Evolutionary conservation across 257 asterid genomes (phyloP).

Genomic region (Przewalskia tangutica): DNA sequence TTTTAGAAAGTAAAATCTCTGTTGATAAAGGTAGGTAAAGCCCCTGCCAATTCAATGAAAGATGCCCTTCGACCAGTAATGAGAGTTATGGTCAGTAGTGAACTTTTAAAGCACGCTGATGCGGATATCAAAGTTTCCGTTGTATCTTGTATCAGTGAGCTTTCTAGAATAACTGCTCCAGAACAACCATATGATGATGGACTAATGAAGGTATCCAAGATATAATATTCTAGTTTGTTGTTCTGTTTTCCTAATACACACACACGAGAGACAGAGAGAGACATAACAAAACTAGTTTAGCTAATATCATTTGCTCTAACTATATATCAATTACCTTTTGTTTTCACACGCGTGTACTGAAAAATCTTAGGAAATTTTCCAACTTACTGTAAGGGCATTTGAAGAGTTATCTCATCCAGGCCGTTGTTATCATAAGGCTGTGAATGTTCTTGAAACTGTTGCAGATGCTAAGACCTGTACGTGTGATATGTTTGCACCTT

Average conservation of each 20-base stretch:
- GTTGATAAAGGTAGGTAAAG: not conserved
- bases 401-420: conserved; percentile 16
- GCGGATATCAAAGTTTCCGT: conserved; percentile 6
- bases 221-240: not conserved
- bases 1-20: conserved; percentile 11
- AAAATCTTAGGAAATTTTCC: conserved; percentile 17
- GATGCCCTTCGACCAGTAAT: not conserved
- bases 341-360: not conserved
- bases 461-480: conserved; percentile 20
- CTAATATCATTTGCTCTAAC: not conserved
- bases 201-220: conserved; percentile 12
- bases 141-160: conserved; percentile 8
- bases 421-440: conserved; percentile 17
- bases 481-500: conserved; percentile 10
- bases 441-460: conserved; percentile 16
- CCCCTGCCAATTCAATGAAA: not conserved
- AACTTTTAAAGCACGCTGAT: conserved; percentile 1
- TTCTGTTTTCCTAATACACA: not conserved
- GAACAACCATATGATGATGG: conserved; percentile 2
- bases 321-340: not conserved
- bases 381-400: conserved; percentile 11
- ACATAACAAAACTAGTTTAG: not conserved
- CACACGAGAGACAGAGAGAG: not conserved
- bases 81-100: not conserved
- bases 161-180: conserved; percentile 7